These are phyloP conservation scores for Aspergillus viridinutans DNA, from an alignment of 2,329 filamentous ascomycete genomes.

Conservation along the genomic window DNA sequence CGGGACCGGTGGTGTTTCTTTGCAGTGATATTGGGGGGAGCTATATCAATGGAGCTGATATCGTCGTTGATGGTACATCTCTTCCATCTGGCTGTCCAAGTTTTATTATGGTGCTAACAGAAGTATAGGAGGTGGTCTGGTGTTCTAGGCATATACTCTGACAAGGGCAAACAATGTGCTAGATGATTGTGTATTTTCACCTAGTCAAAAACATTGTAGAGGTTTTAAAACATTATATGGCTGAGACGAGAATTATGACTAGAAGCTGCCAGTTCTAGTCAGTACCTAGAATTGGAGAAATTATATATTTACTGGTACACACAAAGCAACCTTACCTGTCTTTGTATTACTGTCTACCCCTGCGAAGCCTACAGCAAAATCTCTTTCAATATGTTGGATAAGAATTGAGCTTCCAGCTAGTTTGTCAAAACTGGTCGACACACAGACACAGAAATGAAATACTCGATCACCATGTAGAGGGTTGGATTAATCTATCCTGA, in stretches of 20 bases:
- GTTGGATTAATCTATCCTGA: neutral
- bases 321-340: neutral
- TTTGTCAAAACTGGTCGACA: neutral
- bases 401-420: neutral
- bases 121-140: neutral
- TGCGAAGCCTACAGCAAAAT: neutral
- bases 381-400: neutral
- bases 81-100: neutral
- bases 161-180: too few relatives aligned
- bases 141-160: neutral
- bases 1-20: conserved; percentile 58
- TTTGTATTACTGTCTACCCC: neutral
- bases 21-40: conserved; percentile 55
- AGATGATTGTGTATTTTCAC: too few relatives aligned
- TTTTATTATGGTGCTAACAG: neutral
- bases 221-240: neutral
- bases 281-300: neutral
- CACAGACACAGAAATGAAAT: neutral
- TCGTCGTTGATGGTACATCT: conserved; percentile 56
- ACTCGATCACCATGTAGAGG: neutral
- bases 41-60: conserved; percentile 66
- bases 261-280: neutral
- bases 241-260: neutral
- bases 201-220: neutral
- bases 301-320: neutral